Percentiles rank a stretch among this genome's conserved stretches.
Evolutionary conservation across 805 yeast genomes (phyloP).

Genomic region (Candida adriatica): DNA sequence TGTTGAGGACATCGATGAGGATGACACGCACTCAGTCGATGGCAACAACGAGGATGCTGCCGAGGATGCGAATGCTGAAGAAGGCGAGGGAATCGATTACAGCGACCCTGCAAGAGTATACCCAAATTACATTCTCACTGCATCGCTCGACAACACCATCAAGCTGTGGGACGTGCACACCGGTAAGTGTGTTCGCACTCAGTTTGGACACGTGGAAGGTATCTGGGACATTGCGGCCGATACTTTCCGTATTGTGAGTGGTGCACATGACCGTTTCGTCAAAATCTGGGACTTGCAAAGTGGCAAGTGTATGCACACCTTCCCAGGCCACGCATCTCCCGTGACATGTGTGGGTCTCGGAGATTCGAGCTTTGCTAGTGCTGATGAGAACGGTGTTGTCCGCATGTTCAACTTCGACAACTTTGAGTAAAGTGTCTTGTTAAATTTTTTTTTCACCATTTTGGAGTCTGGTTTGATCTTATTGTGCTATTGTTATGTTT

Average conservation of each 20-base stretch:
- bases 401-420: slow-evolving; percentile 74
- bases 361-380: slow-evolving; percentile 85
- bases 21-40: slow-evolving; percentile 8
- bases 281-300: slow-evolving; percentile 95
- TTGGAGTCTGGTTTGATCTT: not conserved
- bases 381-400: slow-evolving; percentile 84
- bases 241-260: slow-evolving; percentile 88
- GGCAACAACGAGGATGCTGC: slow-evolving; percentile 2
- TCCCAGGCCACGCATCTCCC: slow-evolving; percentile 59
- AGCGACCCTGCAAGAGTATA: slow-evolving; percentile 29
- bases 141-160: slow-evolving; percentile 88
- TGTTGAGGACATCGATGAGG: slow-evolving; percentile 31
- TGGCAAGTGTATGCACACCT: slow-evolving; percentile 92
- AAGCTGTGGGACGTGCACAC: slow-evolving; percentile 85
- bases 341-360: slow-evolving; percentile 77
- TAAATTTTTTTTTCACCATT: not conserved
- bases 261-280: slow-evolving; percentile 86
- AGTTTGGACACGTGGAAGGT: slow-evolving; percentile 97
- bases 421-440: slow-evolving; percentile 7
- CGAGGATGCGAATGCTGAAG: slow-evolving; percentile 19
- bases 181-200: slow-evolving; percentile 86
- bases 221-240: slow-evolving; percentile 97
- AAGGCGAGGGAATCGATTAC: slow-evolving; percentile 23
- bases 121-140: slow-evolving; percentile 81
- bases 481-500: slow-evolving; percentile 2